Base-by-base conservation (phyloP, 441 rosid species). In the Melastoma candidum region DNA sequence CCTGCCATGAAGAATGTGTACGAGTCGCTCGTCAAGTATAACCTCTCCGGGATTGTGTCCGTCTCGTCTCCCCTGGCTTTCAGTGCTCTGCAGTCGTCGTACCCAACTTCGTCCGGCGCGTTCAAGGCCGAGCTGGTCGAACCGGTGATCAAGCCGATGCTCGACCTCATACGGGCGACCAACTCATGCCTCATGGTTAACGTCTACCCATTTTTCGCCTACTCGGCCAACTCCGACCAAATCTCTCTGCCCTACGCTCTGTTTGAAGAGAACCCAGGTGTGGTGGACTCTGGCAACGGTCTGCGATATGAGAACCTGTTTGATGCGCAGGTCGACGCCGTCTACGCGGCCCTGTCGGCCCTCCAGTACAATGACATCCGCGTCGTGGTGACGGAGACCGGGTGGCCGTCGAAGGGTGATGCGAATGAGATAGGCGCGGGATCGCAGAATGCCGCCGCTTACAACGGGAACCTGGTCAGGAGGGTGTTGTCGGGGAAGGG, bases 321-420 rank as follows among this genome's bases (percentile, higher is more conserved):
- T 1, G 98, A 90, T 0, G 98, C 96, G 3, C 93, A 90, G 48
- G 55, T 87, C 60, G 98, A 84, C 69, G 95, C 98, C 14, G 90
- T 90, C 55, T 78, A 57, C 47, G 78, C 86, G 1, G 90, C 90
- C 47, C 68, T 83, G 82, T 26, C 69, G 9, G 84, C 86, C 2
- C 47, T 76, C 3, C 64, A 74, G 26, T 74, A 72, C 48, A 59
- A 59, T 54, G 81, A 76, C 71, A 56, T 83, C 1, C 72, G 70
- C 66, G 26, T 80, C 10, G 77, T 66, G 26, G 82, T 83, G 48
- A 65, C 79, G 29, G 90, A 83, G 67, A 83, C 86, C 0, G 90
- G 90, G 1, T 83, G 86, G 90, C 90, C 90, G 4, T 83, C 86
- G 0, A 61, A 63, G 11, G 90, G 90, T 1, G 90, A 80, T 12